Conservation (phyloP, 495 filamentous ascomycete genomes). For the Staphylotrichum tortipilum region DNA sequence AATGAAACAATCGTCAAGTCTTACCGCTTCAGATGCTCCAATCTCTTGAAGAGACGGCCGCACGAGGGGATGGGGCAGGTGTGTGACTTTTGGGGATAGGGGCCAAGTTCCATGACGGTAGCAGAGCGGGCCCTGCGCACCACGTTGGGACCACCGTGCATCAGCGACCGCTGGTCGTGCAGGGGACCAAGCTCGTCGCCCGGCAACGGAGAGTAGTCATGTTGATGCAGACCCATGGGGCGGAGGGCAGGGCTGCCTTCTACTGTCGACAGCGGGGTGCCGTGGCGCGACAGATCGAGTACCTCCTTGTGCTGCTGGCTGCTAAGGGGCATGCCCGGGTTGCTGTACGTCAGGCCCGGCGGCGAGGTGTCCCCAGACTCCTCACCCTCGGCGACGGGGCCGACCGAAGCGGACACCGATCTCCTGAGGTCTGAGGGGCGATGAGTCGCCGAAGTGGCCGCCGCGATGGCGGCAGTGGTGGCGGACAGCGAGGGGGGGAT, state of each 20-base stretch:
- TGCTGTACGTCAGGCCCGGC: constrained; percentile 57
- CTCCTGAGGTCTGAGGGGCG: constrained; percentile 80
- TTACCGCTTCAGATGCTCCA: constrained; percentile 99
- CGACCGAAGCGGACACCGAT: constrained; percentile 83
- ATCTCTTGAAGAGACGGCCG: constrained; percentile 93
- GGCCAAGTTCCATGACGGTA: constrained; percentile 91
- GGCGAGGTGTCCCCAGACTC: constrained; percentile 64
- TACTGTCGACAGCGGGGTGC: constrained; percentile 73
- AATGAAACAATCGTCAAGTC: constrained; percentile 41
- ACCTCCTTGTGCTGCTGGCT: constrained; percentile 66
- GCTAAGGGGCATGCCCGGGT: constrained; percentile 46
- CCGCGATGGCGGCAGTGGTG: constrained; percentile 53
- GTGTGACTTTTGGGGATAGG: constrained; percentile 95
- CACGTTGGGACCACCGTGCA: constrained; percentile 61
- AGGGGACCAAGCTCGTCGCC: constrained; percentile 54
- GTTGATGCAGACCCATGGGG: constrained; percentile 52
- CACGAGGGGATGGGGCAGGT: constrained; percentile 98
- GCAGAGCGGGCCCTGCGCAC: constrained; percentile 87
- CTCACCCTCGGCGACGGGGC: constrained; percentile 69
- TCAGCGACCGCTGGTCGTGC: constrained; percentile 50
- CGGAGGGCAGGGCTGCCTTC: constrained; percentile 70
- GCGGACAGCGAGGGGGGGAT: constrained; percentile 66
- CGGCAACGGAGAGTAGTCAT: constrained; percentile 59
- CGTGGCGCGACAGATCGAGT: constrained; percentile 75
- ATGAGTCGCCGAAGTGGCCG: constrained; percentile 46